Evolutionary conservation across 2,329 filamentous ascomycete species (phyloP).

Genomic region (Curvularia spicifera): DNA sequence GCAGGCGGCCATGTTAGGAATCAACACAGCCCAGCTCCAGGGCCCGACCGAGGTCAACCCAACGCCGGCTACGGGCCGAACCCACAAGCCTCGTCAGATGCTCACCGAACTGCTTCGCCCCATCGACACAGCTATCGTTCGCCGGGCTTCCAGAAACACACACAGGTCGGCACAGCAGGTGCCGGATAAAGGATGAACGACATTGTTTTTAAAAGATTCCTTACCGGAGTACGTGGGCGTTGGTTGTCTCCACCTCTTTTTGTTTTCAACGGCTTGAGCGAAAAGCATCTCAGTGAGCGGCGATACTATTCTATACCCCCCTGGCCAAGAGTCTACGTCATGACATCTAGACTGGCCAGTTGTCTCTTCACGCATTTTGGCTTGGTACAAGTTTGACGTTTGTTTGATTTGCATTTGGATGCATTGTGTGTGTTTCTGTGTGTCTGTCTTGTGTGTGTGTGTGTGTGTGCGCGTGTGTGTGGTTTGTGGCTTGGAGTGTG

Average conservation of each 20-base stretch:
- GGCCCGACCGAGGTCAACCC: constrained; percentile 41
- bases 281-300: constrained; percentile 20
- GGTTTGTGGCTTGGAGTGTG: background rate
- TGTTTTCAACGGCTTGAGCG: constrained; percentile 20
- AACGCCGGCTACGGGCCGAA: constrained; percentile 45
- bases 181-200: constrained; percentile 35
- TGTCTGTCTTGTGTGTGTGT: background rate
- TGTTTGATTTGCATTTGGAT: constrained; percentile 23
- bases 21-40: constrained; percentile 40
- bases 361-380: constrained; percentile 16
- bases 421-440: constrained; percentile 1
- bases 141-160: constrained; percentile 46
- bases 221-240: constrained; percentile 37
- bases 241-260: constrained; percentile 21
- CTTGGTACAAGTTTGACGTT: constrained; percentile 31
- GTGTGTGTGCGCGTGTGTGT: background rate
- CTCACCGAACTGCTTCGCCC: constrained; percentile 46
- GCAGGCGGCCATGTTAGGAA: constrained; percentile 28
- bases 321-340: constrained; percentile 17
- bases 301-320: constrained; percentile 20
- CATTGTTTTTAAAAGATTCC: constrained; percentile 12
- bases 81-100: constrained; percentile 43
- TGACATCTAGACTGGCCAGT: constrained; percentile 18
- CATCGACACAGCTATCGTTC: constrained; percentile 50
- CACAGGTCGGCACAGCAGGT: constrained; percentile 47